Percentiles rank a stretch among this genome's conserved stretches.
Conservation (phyloP, 2,329 filamentous ascomycete genomes). For the Fusarium luffae region DNA sequence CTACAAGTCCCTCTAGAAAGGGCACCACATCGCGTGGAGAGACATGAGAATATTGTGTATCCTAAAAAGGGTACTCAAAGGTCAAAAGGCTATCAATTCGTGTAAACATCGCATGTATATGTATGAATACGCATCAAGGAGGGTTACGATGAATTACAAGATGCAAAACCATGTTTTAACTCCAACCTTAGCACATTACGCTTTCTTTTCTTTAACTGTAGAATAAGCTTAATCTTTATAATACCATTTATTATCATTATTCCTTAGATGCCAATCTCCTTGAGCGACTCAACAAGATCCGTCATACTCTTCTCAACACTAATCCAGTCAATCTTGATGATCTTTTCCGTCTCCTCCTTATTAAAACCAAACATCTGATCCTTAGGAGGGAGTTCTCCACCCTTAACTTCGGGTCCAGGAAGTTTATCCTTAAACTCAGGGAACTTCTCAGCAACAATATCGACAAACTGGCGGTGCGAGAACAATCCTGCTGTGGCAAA, state of each 20-base stretch:
- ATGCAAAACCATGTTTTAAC: conserved; percentile 13
- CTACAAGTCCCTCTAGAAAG: conserved; percentile 15
- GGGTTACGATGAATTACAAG: conserved; percentile 7
- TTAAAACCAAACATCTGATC: conserved; percentile 64
- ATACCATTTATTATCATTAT: neutral
- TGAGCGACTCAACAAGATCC: conserved; percentile 73
- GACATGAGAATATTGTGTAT: neutral
- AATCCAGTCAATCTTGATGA: conserved; percentile 72
- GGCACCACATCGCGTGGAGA: conserved; percentile 1
- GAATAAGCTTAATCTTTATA: neutral
- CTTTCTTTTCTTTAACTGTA: neutral
- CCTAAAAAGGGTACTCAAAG: neutral
- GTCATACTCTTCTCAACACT: conserved; percentile 69
- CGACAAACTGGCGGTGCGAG: conserved; percentile 58
- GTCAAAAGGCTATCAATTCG: neutral
- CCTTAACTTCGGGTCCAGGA: conserved; percentile 57
- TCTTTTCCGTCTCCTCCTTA: conserved; percentile 66
- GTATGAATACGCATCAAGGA: conserved; percentile 5
- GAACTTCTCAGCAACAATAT: conserved; percentile 59
- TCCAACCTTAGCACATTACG: neutral
- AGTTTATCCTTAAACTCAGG: conserved; percentile 61
- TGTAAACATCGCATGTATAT: conserved; percentile 6
- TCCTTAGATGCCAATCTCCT: conserved; percentile 53
- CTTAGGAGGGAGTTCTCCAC: conserved; percentile 56
- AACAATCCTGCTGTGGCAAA: conserved; percentile 62